Percentiles rank a stretch among this genome's conserved stretches.
Evolutionary conservation across 129 eudicot genomes (phyloP).

Genomic region (Lonicera japonica): DNA sequence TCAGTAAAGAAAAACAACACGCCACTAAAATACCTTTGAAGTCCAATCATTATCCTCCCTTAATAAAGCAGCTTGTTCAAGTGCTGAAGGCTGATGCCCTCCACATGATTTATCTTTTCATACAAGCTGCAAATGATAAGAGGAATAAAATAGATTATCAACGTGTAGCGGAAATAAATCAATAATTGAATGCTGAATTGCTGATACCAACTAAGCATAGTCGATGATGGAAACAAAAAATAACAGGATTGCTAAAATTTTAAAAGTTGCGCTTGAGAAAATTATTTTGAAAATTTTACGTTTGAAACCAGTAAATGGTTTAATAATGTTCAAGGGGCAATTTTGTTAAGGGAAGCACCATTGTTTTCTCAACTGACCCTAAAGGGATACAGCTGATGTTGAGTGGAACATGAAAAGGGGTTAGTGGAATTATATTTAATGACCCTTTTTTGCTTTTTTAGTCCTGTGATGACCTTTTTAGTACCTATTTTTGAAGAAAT

Average conservation of each 20-base stretch:
- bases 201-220: neutral
- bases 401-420: conserved; percentile 7
- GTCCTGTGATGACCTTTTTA: too few relatives aligned
- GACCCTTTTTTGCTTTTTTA: too few relatives aligned
- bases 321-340: too few relatives aligned
- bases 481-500: too few relatives aligned
- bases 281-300: too few relatives aligned
- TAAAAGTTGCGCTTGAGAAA: neutral
- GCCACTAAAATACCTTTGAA: conserved; percentile 32
- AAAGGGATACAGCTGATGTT: neutral
- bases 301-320: too few relatives aligned
- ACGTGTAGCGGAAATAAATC: neutral
- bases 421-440: neutral
- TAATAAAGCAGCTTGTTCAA: conserved; percentile 18
- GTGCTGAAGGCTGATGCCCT: conserved; percentile 17
- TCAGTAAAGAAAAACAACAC: conserved; percentile 21
- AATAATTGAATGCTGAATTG: neutral
- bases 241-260: neutral
- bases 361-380: neutral
- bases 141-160: conserved; percentile 11
- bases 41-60: conserved; percentile 28
- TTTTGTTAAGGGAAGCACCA: neutral
- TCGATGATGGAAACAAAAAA: neutral
- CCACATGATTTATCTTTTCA: conserved; percentile 9
- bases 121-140: conserved; percentile 22